Conservation (phyloP, 2,329 filamentous ascomycete species). For the Penicillium sp. region DNA sequence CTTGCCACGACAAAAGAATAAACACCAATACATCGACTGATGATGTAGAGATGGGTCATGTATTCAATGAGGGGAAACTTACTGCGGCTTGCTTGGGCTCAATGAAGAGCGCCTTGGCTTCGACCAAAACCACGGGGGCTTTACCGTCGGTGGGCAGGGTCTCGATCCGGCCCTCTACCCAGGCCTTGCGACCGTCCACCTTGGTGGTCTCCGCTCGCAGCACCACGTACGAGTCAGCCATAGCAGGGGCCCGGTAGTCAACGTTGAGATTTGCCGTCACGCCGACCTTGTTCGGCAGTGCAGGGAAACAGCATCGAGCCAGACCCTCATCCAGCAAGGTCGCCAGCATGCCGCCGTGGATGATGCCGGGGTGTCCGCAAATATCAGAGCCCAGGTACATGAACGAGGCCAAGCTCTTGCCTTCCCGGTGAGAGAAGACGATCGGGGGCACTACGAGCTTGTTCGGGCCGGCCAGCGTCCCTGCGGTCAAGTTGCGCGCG, state of each 20-base stretch:
- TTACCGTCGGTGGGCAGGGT: conserved; percentile 61
- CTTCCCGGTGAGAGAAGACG: conserved; percentile 65
- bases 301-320: conserved; percentile 79
- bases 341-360: conserved; percentile 87
- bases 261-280: conserved; percentile 77
- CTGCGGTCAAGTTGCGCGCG: conserved; percentile 71
- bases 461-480: conserved; percentile 67
- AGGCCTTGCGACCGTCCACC: conserved; percentile 89
- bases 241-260: conserved; percentile 76
- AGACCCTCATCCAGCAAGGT: conserved; percentile 88
- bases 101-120: conserved; percentile 81
- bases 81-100: conserved; percentile 78
- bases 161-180: conserved; percentile 84
- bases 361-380: conserved; percentile 83
- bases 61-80: conserved; percentile 32
- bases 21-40: background rate
- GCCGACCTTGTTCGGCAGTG: conserved; percentile 73
- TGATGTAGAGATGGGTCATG: no score
- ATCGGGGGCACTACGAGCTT: conserved; percentile 77
- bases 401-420: conserved; percentile 64
- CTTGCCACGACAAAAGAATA: background rate
- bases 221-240: conserved; percentile 69
- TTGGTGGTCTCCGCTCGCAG: conserved; percentile 72
- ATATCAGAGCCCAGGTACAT: conserved; percentile 72
- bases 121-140: conserved; percentile 63